Evolutionary conservation across 2,329 filamentous ascomycete species (phyloP).

Genomic region (Tolypocladium pustulatum): DNA sequence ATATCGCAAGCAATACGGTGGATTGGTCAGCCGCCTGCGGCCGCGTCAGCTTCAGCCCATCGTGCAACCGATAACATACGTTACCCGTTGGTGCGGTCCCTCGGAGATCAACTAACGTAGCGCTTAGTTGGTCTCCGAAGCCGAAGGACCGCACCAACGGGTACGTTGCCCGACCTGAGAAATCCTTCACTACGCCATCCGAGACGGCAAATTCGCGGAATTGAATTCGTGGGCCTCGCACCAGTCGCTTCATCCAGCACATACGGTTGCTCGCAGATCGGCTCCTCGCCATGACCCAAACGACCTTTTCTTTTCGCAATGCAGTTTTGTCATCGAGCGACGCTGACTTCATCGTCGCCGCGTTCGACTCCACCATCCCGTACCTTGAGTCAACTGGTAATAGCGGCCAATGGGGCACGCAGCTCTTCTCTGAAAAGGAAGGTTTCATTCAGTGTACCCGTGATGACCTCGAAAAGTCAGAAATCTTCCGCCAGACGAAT

Average conservation of each 20-base stretch:
- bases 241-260: too few relatives aligned
- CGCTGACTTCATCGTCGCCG: constrained; percentile 16
- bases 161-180: too few relatives aligned
- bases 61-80: not conserved
- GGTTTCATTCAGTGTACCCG: constrained; percentile 11
- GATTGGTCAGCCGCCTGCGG: not conserved
- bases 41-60: not conserved
- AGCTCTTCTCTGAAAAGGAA: constrained; percentile 13
- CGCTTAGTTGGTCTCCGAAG: too few relatives aligned
- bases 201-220: too few relatives aligned
- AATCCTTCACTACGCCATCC: too few relatives aligned
- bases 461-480: constrained; percentile 12
- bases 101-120: too few relatives aligned
- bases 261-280: not conserved
- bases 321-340: constrained; percentile 11
- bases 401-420: constrained; percentile 16
- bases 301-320: constrained; percentile 13
- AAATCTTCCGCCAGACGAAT: constrained; percentile 8
- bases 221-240: too few relatives aligned
- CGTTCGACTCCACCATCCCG: constrained; percentile 18
- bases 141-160: too few relatives aligned
- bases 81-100: too few relatives aligned
- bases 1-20: not conserved
- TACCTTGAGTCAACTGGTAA: constrained; percentile 15
- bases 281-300: not conserved